phyloP scores from a whole-genome alignment of 768 basidiomycete genomes.

The Suillus discolor region DNA sequence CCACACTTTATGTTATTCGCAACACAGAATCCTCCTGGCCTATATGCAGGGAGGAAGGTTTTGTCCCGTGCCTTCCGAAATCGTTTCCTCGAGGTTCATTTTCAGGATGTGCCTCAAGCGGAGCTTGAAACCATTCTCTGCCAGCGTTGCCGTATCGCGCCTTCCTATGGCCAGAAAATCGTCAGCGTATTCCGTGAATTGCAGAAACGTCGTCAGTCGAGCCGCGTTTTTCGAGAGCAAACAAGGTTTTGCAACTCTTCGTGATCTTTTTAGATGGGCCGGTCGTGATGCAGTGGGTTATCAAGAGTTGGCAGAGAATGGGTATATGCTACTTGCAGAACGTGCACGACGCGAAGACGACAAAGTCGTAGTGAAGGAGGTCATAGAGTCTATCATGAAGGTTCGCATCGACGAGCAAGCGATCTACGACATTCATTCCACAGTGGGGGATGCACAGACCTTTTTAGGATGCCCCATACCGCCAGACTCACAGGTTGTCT shows the following conservation, averaged over 20 bases:
- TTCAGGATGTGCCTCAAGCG: constrained; percentile 92
- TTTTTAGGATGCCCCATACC: constrained; percentile 61
- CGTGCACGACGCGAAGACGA: constrained; percentile 85
- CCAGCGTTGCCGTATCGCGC: constrained; percentile 89
- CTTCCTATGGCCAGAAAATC: constrained; percentile 89
- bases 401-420: constrained; percentile 74
- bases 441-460: constrained; percentile 39
- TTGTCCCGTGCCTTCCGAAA: constrained; percentile 96
- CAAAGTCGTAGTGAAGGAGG: constrained; percentile 85
- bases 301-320: constrained; percentile 92
- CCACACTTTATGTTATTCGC: constrained; percentile 98
- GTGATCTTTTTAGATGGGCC: constrained; percentile 95
- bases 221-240: constrained; percentile 98
- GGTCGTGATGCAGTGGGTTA: constrained; percentile 86
- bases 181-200: constrained; percentile 92
- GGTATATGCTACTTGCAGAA: constrained; percentile 97
- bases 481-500: constrained; percentile 60
- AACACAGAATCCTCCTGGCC: constrained; percentile 95
- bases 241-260: constrained; percentile 93
- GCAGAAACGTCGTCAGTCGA: constrained; percentile 86
- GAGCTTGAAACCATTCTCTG: constrained; percentile 95
- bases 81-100: constrained; percentile 96
- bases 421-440: constrained; percentile 63
- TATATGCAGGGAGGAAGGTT: constrained; percentile 94
- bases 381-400: constrained; percentile 88